Percentiles rank a stretch among this genome's conserved stretches.
Conservation (phyloP, 139 green algal species). For the Haematococcus lacustris region DNA sequence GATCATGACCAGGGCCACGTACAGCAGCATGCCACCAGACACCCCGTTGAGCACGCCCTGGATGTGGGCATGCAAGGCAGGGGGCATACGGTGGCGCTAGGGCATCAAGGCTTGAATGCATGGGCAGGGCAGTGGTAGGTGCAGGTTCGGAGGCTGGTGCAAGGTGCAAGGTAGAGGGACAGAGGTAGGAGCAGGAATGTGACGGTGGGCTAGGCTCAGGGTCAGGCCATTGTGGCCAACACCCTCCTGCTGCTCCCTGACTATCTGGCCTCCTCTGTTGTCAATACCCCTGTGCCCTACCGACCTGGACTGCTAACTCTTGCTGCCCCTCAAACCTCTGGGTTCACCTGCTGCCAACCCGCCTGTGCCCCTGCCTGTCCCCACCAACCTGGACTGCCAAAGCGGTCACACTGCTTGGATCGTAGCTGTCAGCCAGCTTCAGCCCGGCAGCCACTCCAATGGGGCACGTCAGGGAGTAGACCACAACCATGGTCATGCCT, state of each 20-base stretch:
- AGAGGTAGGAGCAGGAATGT: no score
- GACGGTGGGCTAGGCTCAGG: no score
- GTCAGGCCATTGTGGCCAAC: not conserved
- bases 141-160: no score
- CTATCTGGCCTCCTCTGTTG: not conserved
- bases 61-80: not conserved
- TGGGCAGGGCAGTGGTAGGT: not conserved
- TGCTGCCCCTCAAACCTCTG: not conserved
- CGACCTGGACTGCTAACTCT: not conserved
- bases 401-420: not conserved
- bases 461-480: constrained; percentile 18
- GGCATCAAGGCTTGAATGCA: not conserved
- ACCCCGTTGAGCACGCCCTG: not conserved
- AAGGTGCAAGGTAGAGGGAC: no score
- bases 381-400: no score
- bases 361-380: not conserved
- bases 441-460: constrained; percentile 17
- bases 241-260: not conserved
- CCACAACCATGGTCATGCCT: constrained; percentile 3
- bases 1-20: not conserved
- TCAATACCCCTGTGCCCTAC: not conserved
- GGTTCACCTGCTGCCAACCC: not conserved
- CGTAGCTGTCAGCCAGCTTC: not conserved
- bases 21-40: not conserved
- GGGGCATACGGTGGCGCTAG: no score